A percentile compares a stretch with the other conserved stretches of the same genome.
phyloP scores from a whole-genome alignment of 352 stramenopile genomes.

The Phytopythium cucurbitacearum region DNA sequence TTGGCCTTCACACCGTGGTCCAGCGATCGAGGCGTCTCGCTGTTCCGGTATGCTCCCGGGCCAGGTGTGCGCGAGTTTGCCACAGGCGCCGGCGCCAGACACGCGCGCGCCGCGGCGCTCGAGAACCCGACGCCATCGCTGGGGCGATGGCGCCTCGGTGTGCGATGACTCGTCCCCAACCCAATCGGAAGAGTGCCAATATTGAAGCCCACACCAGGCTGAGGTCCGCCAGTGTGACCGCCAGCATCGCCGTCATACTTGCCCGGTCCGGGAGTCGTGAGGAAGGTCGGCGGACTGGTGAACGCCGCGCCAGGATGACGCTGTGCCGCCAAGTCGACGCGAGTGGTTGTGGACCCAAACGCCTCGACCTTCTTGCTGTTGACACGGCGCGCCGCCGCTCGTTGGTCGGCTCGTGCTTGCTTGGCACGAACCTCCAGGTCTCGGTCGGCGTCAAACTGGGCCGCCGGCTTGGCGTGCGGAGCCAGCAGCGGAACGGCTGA shows the following conservation, averaged over 20 bases:
- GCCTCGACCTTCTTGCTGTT: constrained; percentile 36
- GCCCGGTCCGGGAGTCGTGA: constrained; percentile 49
- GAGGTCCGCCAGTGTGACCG: not conserved
- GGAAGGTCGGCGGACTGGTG: constrained; percentile 45
- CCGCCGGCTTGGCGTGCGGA: constrained; percentile 24
- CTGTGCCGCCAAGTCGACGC: constrained; percentile 49
- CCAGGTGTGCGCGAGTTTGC: constrained; percentile 18
- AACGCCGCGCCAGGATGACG: constrained; percentile 39
- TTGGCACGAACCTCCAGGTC: constrained; percentile 59
- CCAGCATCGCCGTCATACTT: constrained; percentile 25
- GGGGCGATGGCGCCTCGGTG: not conserved
- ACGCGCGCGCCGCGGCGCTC: constrained; percentile 57
- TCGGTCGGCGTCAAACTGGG: constrained; percentile 50
- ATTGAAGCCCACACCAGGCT: not conserved
- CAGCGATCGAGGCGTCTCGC: constrained; percentile 57
- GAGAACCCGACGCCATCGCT: constrained; percentile 62
- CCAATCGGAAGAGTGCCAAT: too few relatives aligned
- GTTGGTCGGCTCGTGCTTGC: constrained; percentile 31
- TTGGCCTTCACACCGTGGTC: constrained; percentile 42
- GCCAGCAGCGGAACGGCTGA: constrained; percentile 72
- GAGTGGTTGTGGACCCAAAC: constrained; percentile 67
- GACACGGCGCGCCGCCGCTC: constrained; percentile 15
- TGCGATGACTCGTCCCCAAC: not conserved
- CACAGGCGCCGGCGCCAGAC: constrained; percentile 32
- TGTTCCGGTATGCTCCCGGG: constrained; percentile 45